These are phyloP conservation scores for Solanum chiquidenum DNA, from an alignment of 257 asterid species.

Conservation along the genomic window DNA sequence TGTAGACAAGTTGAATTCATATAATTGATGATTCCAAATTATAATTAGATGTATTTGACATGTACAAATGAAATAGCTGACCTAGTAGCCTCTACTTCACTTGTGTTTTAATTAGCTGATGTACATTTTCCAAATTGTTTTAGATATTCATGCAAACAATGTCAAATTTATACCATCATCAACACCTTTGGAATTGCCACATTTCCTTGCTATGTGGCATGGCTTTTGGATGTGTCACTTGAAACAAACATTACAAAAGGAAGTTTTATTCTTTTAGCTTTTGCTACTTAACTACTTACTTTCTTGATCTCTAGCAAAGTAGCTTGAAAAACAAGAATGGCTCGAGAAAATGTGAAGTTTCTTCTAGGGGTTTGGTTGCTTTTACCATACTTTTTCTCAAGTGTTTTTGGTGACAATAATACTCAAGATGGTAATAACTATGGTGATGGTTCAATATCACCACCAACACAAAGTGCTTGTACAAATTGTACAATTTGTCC, in stretches of 20 bases:
- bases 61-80: neutral
- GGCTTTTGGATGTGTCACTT: conserved; percentile 9
- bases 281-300: neutral
- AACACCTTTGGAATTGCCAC: conserved; percentile 5
- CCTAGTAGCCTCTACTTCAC: neutral
- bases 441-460: conserved; percentile 2
- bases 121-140: neutral
- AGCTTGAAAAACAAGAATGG: neutral
- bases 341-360: conserved; percentile 1
- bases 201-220: conserved; percentile 11
- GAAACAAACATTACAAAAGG: neutral
- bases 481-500: conserved; percentile 19
- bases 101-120: neutral
- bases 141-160: neutral
- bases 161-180: conserved; percentile 7
- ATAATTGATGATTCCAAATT: neutral
- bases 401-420: neutral
- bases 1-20: neutral
- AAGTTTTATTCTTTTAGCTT: neutral
- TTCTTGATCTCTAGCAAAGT: neutral
- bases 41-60: neutral
- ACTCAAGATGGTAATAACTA: neutral
- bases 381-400: neutral
- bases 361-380: neutral
- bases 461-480: conserved; percentile 11